phyloP scores from a whole-genome alignment of 2,329 filamentous ascomycete genomes.

The Beauveria scarabaeidicola region DNA sequence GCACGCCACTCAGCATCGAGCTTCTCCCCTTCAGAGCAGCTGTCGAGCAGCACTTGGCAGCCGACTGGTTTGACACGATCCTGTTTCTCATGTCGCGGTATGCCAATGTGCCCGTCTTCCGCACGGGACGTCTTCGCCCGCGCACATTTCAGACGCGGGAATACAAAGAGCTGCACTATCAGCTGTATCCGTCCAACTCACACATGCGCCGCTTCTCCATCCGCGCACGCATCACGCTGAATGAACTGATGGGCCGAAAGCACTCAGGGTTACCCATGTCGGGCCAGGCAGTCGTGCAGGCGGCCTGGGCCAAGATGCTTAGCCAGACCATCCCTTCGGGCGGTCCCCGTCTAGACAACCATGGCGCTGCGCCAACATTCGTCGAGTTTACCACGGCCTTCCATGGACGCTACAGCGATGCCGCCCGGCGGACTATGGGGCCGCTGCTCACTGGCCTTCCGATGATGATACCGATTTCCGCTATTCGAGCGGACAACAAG shows the following conservation, averaged over 20 bases:
- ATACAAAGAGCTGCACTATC: not conserved
- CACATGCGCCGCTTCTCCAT: constrained; percentile 10
- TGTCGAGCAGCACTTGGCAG: not conserved
- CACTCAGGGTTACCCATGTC: not conserved
- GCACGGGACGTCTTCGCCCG: not conserved
- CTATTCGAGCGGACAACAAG: not conserved
- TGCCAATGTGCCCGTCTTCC: constrained; percentile 1
- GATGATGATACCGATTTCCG: not conserved
- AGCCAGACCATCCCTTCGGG: not conserved
- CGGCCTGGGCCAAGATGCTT: constrained; percentile 11
- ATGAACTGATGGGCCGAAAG: not conserved
- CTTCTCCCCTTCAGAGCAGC: not conserved
- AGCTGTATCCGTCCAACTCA: not conserved
- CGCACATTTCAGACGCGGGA: not conserved
- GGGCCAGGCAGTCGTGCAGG: constrained; percentile 6
- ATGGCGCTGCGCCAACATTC: not conserved
- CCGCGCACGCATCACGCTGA: constrained; percentile 1
- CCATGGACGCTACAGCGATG: not conserved
- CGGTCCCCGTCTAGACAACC: not conserved
- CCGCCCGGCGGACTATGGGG: constrained; percentile 7
- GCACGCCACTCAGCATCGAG: not conserved
- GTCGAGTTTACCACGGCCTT: constrained; percentile 11
- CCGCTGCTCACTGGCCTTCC: constrained; percentile 8
- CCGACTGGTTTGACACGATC: constrained; percentile 10
- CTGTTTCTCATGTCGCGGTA: constrained; percentile 7